These are phyloP conservation scores for Panaeolus cyanescens DNA, from an alignment of 768 basidiomycete genomes.

Conservation along the genomic window DNA sequence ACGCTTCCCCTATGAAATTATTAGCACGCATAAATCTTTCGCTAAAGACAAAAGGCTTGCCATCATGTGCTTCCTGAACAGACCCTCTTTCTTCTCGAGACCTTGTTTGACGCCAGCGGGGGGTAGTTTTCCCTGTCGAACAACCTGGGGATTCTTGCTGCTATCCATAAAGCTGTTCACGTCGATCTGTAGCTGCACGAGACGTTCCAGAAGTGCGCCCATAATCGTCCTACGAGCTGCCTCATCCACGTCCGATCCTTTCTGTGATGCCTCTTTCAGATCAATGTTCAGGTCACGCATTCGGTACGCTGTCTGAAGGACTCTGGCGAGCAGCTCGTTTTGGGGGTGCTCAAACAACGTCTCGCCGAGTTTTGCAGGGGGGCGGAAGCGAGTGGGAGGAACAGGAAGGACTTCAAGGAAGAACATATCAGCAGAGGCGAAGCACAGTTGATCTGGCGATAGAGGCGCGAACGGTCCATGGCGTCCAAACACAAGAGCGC, in stretches of 20 bases:
- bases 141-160: slow-evolving; percentile 87
- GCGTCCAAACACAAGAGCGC: slow-evolving; percentile 86
- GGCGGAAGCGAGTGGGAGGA: slow-evolving; percentile 94
- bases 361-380: slow-evolving; percentile 89
- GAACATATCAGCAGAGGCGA: slow-evolving; percentile 92
- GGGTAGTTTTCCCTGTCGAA: slow-evolving; percentile 86
- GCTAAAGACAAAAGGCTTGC: slow-evolving; percentile 41
- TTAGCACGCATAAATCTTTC: not conserved
- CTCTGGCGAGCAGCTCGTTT: slow-evolving; percentile 83
- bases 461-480: slow-evolving; percentile 83
- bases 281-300: slow-evolving; percentile 76
- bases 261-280: slow-evolving; percentile 61
- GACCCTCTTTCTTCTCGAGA: slow-evolving; percentile 97
- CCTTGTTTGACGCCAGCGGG: slow-evolving; percentile 95
- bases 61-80: slow-evolving; percentile 99
- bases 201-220: slow-evolving; percentile 69
- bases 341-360: slow-evolving; percentile 95
- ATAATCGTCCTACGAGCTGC: slow-evolving; percentile 56
- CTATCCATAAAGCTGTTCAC: slow-evolving; percentile 98
- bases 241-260: slow-evolving; percentile 56
- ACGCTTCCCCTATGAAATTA: slow-evolving; percentile 80
- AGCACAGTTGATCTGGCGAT: slow-evolving; percentile 57
- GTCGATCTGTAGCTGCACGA: slow-evolving; percentile 90
- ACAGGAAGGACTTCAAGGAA: slow-evolving; percentile 93
- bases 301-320: slow-evolving; percentile 79